A percentile compares a stretch with the other conserved stretches of the same genome.
Conservation (phyloP, 169 alveolate genomes). For the Cryptosporidium meleagridis region DNA sequence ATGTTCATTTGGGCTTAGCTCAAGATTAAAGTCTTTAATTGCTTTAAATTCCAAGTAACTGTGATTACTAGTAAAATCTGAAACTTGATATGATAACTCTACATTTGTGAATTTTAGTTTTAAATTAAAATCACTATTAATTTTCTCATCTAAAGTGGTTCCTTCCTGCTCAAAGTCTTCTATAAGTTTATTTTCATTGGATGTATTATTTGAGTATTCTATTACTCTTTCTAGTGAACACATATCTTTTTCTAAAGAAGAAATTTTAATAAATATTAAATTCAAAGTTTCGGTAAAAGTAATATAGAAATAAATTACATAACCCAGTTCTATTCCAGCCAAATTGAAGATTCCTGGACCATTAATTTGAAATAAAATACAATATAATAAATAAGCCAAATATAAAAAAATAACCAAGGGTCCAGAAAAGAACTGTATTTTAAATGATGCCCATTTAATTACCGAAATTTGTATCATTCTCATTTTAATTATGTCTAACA, state of each 20-base stretch:
- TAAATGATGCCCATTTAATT: slow-evolving; percentile 28
- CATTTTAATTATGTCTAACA: neutral
- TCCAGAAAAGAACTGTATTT: slow-evolving; percentile 39
- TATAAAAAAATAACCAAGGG: slow-evolving; percentile 33
- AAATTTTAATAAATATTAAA: neutral
- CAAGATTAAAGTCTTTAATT: slow-evolving; percentile 5
- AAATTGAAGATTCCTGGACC: neutral
- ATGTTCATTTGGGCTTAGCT: slow-evolving; percentile 8
- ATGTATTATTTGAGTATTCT: slow-evolving; percentile 18
- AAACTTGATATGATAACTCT: neutral
- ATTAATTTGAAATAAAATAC: neutral
- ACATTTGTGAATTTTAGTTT: slow-evolving; percentile 19
- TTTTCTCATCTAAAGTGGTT: neutral
- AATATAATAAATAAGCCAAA: neutral
- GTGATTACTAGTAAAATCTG: neutral
- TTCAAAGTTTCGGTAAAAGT: slow-evolving; percentile 34
- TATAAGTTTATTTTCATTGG: neutral
- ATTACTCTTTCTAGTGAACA: slow-evolving; percentile 50
- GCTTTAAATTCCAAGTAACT: neutral
- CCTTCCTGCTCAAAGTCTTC: neutral
- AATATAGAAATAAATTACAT: slow-evolving; percentile 12
- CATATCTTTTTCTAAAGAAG: slow-evolving; percentile 63
- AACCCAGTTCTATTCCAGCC: neutral
- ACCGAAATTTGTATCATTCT: slow-evolving; percentile 1
- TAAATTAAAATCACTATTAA: neutral